Evolutionary conservation across 1,284 basidiomycete genomes (phyloP), one percentile per base, ranked within the genome.

Genomic region (Fomitopsis pinicola): DNA sequence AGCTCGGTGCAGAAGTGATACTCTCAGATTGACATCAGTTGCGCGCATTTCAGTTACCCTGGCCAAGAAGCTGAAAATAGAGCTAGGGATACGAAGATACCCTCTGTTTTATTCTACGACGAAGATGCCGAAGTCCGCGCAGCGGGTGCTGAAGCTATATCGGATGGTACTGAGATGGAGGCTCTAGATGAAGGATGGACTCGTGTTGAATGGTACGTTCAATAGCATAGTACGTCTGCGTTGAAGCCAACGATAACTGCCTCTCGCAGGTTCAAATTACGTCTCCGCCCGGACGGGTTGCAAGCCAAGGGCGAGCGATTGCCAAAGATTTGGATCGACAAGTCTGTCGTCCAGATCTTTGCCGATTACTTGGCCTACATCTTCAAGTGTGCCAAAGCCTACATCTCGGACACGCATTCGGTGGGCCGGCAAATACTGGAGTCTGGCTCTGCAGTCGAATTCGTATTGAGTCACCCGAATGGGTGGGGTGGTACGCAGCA

Each of bases 281-380:
- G 84, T 64, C 70, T 87, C 3, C 77, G 80, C 1, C 79, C 80
- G 5, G 28, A 17, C 19, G 14, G 30, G 15, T 30, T 33, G 26
- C 36, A 35, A 10, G 66, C 64, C 15, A 71, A 73, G 19, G 63
- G 70, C 56, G 62, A 53, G 26, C 22, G 10, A 8, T 68, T 84
- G 10, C 80, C 77, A 0, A 73, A 78, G 0, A 73, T 87, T 0
- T 85, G 85, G 0, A 55, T 64, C 2, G 73, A 77, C 26, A 84
- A 82, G 66, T 74, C 73, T 0, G 75, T 77, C 1, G 67, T 79
- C 0, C 77, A 82, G 19, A 76, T 87, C 50, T 77, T 84, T 38
- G 76, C 78, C 0, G 86, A 87, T 63, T 85, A 84, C 63, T 69
- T 86, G 56, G 65, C 62, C 0, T 87, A 87, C 60, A 70, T 87